Conservation (phyloP, 2,329 filamentous ascomycete genomes). For the Tolypocladium inflatum region DNA sequence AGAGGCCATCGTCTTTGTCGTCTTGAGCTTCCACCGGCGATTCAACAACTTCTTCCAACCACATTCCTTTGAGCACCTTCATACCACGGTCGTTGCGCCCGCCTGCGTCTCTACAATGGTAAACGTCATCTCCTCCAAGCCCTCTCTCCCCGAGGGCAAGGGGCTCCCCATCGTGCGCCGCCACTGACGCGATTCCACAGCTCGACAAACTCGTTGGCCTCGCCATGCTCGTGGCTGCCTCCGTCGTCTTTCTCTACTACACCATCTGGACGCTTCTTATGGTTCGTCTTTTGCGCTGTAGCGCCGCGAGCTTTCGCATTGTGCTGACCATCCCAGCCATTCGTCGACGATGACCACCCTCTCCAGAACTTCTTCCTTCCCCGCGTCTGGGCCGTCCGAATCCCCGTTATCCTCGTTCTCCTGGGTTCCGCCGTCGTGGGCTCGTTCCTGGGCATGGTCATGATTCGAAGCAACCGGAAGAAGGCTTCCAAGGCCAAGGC, state of each 20-base stretch:
- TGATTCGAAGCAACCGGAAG: conserved; percentile 98
- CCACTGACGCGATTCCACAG: conserved; percentile 35
- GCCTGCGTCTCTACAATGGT: conserved; percentile 19
- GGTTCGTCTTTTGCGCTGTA: conserved; percentile 42
- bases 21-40: not conserved
- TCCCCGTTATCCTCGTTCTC: conserved; percentile 92
- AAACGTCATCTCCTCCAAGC: conserved; percentile 4
- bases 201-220: conserved; percentile 74
- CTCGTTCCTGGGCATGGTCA: conserved; percentile 90
- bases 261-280: conserved; percentile 96
- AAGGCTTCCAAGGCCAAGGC: conserved; percentile 90
- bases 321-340: conserved; percentile 53
- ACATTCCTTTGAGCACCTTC: conserved; percentile 3
- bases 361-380: conserved; percentile 94
- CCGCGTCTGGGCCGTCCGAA: conserved; percentile 96
- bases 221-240: conserved; percentile 59
- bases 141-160: not conserved
- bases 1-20: not conserved
- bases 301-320: not conserved
- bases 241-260: conserved; percentile 72
- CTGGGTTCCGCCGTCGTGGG: conserved; percentile 89
- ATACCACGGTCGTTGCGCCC: conserved; percentile 3
- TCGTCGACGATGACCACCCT: conserved; percentile 89
- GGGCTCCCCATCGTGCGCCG: not conserved
- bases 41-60: not conserved